These are phyloP conservation scores for Fusarium buxicola DNA, from an alignment of 2,329 filamentous ascomycete genomes.

Conservation along the genomic window DNA sequence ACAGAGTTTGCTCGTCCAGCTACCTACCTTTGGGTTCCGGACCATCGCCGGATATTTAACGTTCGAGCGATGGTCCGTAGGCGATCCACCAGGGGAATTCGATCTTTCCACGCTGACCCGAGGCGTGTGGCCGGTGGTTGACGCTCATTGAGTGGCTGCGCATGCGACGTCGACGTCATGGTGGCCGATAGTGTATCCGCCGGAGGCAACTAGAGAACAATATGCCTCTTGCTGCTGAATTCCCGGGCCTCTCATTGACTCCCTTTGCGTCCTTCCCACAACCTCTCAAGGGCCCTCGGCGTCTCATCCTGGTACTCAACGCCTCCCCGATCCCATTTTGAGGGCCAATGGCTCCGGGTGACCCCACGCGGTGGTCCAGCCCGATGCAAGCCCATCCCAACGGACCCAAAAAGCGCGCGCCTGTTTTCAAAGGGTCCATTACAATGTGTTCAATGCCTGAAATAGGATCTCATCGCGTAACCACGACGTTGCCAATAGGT, in stretches of 20 bases:
- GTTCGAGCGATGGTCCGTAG: conserved; percentile 46
- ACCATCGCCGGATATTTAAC: conserved; percentile 43
- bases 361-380: conserved; percentile 31
- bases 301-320: conserved; percentile 28
- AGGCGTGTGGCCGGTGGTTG: conserved; percentile 37
- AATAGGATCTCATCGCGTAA: conserved; percentile 39
- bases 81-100: conserved; percentile 29
- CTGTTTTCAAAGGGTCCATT: conserved; percentile 12
- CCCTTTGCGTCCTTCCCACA: conserved; percentile 31
- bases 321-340: conserved; percentile 17
- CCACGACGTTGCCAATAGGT: conserved; percentile 31
- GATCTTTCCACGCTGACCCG: conserved; percentile 40
- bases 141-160: conserved; percentile 42
- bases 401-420: conserved; percentile 11
- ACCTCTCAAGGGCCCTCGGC: conserved; percentile 28
- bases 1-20: conserved; percentile 38
- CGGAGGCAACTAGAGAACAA: conserved; percentile 32
- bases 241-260: conserved; percentile 37
- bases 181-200: conserved; percentile 36
- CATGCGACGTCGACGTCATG: conserved; percentile 46
- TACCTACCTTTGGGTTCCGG: too few relatives aligned
- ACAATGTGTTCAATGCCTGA: conserved; percentile 26
- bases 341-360: conserved; percentile 28
- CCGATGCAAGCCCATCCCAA: conserved; percentile 29
- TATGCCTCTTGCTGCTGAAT: conserved; percentile 30